These are phyloP conservation scores for Scortechinia acanthostroma DNA, from an alignment of 2,329 filamentous ascomycete species.

Conservation along the genomic window DNA sequence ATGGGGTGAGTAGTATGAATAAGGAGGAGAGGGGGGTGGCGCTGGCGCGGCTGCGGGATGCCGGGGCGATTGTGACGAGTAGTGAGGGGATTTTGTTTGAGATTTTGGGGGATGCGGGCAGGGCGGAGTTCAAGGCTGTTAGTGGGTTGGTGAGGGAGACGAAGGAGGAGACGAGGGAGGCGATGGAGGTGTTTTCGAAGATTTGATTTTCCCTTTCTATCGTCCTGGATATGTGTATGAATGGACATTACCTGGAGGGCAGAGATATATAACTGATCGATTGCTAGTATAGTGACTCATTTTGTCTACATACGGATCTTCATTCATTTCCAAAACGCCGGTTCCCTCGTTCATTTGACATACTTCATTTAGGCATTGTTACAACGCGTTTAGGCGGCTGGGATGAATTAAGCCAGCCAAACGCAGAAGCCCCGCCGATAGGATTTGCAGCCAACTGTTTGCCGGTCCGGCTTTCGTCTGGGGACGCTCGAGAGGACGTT, in stretches of 20 bases:
- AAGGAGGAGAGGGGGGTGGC: constrained; percentile 52
- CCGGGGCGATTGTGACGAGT: constrained; percentile 49
- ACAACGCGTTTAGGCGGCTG: background rate
- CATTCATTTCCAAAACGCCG: too few relatives aligned
- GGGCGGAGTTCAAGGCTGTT: constrained; percentile 42
- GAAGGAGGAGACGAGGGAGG: constrained; percentile 44
- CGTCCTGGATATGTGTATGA: constrained; percentile 9
- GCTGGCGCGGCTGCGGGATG: constrained; percentile 43
- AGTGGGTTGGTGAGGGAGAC: constrained; percentile 51
- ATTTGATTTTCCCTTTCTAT: constrained; percentile 30
- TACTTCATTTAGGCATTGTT: background rate
- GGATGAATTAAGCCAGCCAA: constrained; percentile 46
- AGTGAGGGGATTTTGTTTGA: constrained; percentile 61
- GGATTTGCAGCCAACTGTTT: constrained; percentile 43
- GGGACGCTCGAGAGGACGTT: background rate
- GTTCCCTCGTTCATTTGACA: background rate
- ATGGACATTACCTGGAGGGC: too few relatives aligned
- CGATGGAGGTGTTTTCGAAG: constrained; percentile 46
- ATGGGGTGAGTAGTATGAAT: constrained; percentile 58
- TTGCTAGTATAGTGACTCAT: too few relatives aligned
- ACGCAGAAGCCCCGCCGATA: constrained; percentile 52
- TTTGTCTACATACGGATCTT: too few relatives aligned
- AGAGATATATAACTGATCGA: too few relatives aligned
- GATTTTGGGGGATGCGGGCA: constrained; percentile 48
- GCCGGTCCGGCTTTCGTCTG: constrained; percentile 7